Evolutionary conservation across 306 rosid species (phyloP), one percentile per base, ranked within the genome.

Genomic region (Inga laurina): DNA sequence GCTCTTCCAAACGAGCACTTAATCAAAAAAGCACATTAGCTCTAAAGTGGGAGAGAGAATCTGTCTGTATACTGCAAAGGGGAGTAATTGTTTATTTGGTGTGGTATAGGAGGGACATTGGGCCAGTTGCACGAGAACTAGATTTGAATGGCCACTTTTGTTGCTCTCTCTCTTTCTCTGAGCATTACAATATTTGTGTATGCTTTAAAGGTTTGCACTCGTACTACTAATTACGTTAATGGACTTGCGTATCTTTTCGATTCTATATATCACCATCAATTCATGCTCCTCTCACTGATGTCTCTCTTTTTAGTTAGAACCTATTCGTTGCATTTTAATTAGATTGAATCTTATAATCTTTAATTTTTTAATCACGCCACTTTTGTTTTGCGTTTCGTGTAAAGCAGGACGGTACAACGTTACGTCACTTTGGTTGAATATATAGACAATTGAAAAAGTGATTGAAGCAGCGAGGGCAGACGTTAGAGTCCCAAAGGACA

Each of bases 401-500:
- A 9, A 70, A 71, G 45, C 14, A 24, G 14, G 11, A 13, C 37
- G 52, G 46, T 68, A 45, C 37, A 39, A 18, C 72, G 7, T 12
- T 78, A 82, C 77, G 7, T 12, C 82, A 82, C 77, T 69, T 43
- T 13, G 76, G 77, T 49, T 49, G 54, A 48, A 48, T 48, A 48
- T 13, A 48, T 48, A 69, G 61, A 39, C 43, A 39, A 45, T 16
- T 34, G 16, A 13, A 52, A 30, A 43, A 46, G 41, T 13, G 39
- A 34, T 5, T 45, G 79, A 76, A 68, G 81, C 43, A 52, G 48
- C 52, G 62, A 83, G 32, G 72, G 80, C 83, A 79, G 37, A 30
- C 56, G 80, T 32, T 74, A 66, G 67, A 51, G 79, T 84, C 61
- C 75, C 66, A 57, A 71, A 79, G 67, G 76, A 75, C 79, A 59